Conservation (phyloP, 2,329 filamentous ascomycete genomes). For the Colletotrichum tanaceti region DNA sequence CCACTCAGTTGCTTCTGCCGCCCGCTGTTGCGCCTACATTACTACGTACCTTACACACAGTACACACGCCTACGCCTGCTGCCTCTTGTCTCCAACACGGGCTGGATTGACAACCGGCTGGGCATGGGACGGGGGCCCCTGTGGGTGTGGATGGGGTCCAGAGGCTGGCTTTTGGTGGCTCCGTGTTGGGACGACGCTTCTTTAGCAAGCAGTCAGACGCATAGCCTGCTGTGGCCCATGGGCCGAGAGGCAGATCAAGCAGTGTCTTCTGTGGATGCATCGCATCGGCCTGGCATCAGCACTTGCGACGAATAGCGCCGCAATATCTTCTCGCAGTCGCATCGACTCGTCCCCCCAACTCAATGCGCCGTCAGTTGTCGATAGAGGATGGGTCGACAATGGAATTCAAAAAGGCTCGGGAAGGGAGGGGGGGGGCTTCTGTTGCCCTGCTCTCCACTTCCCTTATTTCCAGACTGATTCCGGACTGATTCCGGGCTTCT, state of each 20-base stretch:
- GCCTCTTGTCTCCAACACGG: slow-evolving; percentile 36
- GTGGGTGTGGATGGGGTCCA: slow-evolving; percentile 33
- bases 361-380: slow-evolving; percentile 1
- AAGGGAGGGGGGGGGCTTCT: slow-evolving; percentile 16
- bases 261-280: slow-evolving; percentile 17
- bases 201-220: slow-evolving; percentile 32
- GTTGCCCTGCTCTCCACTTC: slow-evolving; percentile 21
- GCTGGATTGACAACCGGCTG: slow-evolving; percentile 30
- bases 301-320: slow-evolving; percentile 36
- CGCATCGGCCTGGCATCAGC: slow-evolving; percentile 37
- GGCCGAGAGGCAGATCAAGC: slow-evolving; percentile 17
- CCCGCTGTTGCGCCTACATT: slow-evolving; percentile 9
- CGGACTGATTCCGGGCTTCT: slow-evolving; percentile 7
- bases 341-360: slow-evolving; percentile 19
- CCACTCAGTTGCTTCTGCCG: slow-evolving; percentile 29
- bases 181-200: slow-evolving; percentile 40
- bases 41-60: too few relatives aligned
- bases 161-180: slow-evolving; percentile 38
- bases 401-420: slow-evolving; percentile 15
- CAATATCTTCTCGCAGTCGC: slow-evolving; percentile 23
- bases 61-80: slow-evolving; percentile 24
- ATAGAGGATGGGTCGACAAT: slow-evolving; percentile 4
- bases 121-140: slow-evolving; percentile 19
- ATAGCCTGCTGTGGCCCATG: slow-evolving; percentile 3
- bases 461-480: too few relatives aligned